A percentile compares a stretch with the other conserved stretches of the same genome.
Conservation (phyloP, 2,329 filamentous ascomycete genomes). For the Aureobasidium sp. region DNA sequence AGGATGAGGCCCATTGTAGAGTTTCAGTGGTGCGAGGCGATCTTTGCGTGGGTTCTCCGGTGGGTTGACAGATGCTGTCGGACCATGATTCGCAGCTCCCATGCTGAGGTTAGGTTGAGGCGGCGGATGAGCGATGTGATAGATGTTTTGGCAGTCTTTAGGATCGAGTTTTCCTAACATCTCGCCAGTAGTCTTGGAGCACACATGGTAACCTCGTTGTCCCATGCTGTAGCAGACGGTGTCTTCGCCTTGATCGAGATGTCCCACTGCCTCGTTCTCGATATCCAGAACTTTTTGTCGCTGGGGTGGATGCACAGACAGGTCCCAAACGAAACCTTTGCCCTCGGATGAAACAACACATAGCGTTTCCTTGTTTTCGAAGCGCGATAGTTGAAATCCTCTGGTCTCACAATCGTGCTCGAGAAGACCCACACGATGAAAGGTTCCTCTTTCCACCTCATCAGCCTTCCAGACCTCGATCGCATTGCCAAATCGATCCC, state of each 20-base stretch:
- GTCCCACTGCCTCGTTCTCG: slow-evolving; percentile 36
- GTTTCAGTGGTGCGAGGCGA: slow-evolving; percentile 19
- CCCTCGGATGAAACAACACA: slow-evolving; percentile 41
- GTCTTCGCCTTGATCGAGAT: slow-evolving; percentile 37
- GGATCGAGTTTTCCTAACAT: slow-evolving; percentile 35
- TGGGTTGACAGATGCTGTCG: slow-evolving; percentile 19
- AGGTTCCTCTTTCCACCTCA: slow-evolving; percentile 32
- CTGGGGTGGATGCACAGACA: slow-evolving; percentile 28
- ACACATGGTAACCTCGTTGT: slow-evolving; percentile 35
- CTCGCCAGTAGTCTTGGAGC: slow-evolving; percentile 34
- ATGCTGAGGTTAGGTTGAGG: slow-evolving; percentile 17
- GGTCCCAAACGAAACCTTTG: slow-evolving; percentile 41
- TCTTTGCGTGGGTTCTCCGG: slow-evolving; percentile 18
- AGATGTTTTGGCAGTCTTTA: slow-evolving; percentile 26
- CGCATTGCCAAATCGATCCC: slow-evolving; percentile 38
- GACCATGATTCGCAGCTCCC: slow-evolving; percentile 18
- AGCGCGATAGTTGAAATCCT: slow-evolving; percentile 37
- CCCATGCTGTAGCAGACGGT: slow-evolving; percentile 41
- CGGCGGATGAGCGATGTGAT: slow-evolving; percentile 30
- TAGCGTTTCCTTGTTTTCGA: slow-evolving; percentile 30
- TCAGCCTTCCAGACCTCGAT: slow-evolving; percentile 41
- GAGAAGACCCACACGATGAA: slow-evolving; percentile 34
- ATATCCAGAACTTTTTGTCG: slow-evolving; percentile 34
- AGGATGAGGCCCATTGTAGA: slow-evolving; percentile 19
- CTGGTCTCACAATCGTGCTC: slow-evolving; percentile 38